Evolutionary conservation across 2,329 filamentous ascomycete species (phyloP).

Genomic region (Taxawa tesnikishii): DNA sequence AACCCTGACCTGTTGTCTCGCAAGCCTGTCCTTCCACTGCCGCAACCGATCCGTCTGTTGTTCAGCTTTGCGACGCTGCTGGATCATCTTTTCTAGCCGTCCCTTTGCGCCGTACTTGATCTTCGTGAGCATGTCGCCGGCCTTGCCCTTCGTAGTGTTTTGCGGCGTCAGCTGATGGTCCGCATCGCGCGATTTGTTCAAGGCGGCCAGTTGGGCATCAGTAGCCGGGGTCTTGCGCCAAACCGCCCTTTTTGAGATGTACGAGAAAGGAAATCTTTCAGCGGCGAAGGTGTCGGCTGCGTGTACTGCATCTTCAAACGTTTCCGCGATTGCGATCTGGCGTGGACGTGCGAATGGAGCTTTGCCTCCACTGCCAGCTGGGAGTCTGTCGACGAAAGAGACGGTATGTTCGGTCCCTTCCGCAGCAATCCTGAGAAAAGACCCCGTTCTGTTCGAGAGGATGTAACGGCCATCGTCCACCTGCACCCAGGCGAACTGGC

Average conservation of each 20-base stretch:
- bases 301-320: conserved; percentile 65
- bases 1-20: conserved; percentile 32
- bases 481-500: conserved; percentile 70
- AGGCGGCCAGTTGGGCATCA: conserved; percentile 48
- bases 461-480: conserved; percentile 60
- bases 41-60: conserved; percentile 26
- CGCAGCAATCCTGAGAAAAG: conserved; percentile 44
- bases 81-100: conserved; percentile 33
- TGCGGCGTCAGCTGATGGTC: conserved; percentile 40
- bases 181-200: conserved; percentile 52
- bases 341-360: conserved; percentile 57
- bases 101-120: conserved; percentile 69
- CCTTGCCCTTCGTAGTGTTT: conserved; percentile 65
- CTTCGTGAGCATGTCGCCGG: conserved; percentile 86
- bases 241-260: conserved; percentile 51
- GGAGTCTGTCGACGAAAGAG: conserved; percentile 29
- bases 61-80: conserved; percentile 6
- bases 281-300: conserved; percentile 58
- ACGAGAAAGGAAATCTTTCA: conserved; percentile 30
- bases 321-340: conserved; percentile 50
- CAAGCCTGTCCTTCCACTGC: conserved; percentile 23
- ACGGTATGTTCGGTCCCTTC: conserved; percentile 22
- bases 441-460: conserved; percentile 48
- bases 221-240: conserved; percentile 62
- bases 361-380: conserved; percentile 19